Percentiles rank a stretch among this genome's conserved stretches.
phyloP scores from a whole-genome alignment of 495 filamentous ascomycete genomes.

The Penicillium manginii region DNA sequence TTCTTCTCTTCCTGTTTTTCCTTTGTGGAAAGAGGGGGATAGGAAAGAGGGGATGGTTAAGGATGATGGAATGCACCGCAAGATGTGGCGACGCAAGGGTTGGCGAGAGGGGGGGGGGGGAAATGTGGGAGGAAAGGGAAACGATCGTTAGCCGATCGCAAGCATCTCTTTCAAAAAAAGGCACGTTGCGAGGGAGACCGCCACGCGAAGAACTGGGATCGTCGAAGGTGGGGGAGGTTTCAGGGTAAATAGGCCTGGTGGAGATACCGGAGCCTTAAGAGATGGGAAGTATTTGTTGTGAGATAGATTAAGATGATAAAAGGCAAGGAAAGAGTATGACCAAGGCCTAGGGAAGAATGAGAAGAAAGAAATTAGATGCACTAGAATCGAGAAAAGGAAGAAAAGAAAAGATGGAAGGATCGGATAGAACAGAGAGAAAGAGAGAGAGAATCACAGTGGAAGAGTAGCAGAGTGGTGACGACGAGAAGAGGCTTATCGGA shows the following conservation, averaged over 20 bases:
- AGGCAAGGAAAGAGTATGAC: not conserved
- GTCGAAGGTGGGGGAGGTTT: conserved; percentile 18
- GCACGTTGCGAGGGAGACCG: conserved; percentile 15
- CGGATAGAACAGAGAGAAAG: not conserved
- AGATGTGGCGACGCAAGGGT: conserved; percentile 28
- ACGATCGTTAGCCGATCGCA: conserved; percentile 28
- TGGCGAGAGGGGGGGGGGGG: not conserved
- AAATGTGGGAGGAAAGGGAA: conserved; percentile 23
- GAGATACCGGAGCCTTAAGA: not conserved
- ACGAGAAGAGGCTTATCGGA: conserved; percentile 34
- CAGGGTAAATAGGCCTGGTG: not conserved
- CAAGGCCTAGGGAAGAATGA: not conserved
- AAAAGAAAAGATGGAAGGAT: not conserved
- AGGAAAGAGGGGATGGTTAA: conserved; percentile 3
- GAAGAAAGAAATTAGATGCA: not conserved
- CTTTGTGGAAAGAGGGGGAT: conserved; percentile 6
- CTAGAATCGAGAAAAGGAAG: conserved; percentile 1
- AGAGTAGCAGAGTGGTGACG: conserved; percentile 29
- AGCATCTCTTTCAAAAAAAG: conserved; percentile 21
- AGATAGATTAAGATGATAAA: not conserved
- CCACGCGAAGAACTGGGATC: conserved; percentile 20
- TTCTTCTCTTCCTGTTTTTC: not conserved
- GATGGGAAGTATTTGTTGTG: too few species aligned
- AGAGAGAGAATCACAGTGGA: not conserved
- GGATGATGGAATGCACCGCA: conserved; percentile 17